Base-by-base conservation (phyloP, 306 rosid genomes). In the Senna tora region DNA sequence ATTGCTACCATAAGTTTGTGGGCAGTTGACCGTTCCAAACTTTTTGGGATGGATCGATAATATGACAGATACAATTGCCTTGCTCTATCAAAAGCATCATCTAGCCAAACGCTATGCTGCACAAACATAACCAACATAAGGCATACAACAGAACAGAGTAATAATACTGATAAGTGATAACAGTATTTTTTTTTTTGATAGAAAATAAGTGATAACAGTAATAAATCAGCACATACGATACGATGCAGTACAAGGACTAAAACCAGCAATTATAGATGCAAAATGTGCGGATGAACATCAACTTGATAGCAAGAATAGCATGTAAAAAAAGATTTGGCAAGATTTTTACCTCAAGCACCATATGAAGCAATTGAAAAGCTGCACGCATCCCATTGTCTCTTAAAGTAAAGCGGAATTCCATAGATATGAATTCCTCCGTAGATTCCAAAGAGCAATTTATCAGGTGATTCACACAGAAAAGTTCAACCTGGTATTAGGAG, bases 41-140 rank as follows among this genome's bases (percentile, higher is more conserved):
- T 94, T 88, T 94, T 94, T 25, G 99, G 97, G 80, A 94, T 94
- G 75, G 99, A 94, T 65, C 96, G 90, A 69, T 94, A 91, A 85
- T 91, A 91, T 41, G 99, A 91, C 76, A 94, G 74, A 81, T 94
- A 94, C 78, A 94, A 75, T 70, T 94, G 99, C 77, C 89, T 85
- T 67, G 97, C 99, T 86, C 99, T 81, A 78, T 94, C 99, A 34
- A 94, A 91, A 50, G 99, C 99, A 77, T 94, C 99, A 36, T 94
- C 99, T 68, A 91, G 77, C 99, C 99, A 94, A 65, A 94, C 96
- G 41, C 99, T 94, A 85, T 89, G 97, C 99, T 94, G 97, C 84
- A 86, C 45, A 79, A n/a, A 64, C 73, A 81, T 76, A 72, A 81
- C 61, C 78, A 73, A 57, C 69, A 75, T 39, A 58, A 67, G 30